Evolutionary conservation across 1,139 yeast species (phyloP).

Genomic region (Zygoascus sp.): DNA sequence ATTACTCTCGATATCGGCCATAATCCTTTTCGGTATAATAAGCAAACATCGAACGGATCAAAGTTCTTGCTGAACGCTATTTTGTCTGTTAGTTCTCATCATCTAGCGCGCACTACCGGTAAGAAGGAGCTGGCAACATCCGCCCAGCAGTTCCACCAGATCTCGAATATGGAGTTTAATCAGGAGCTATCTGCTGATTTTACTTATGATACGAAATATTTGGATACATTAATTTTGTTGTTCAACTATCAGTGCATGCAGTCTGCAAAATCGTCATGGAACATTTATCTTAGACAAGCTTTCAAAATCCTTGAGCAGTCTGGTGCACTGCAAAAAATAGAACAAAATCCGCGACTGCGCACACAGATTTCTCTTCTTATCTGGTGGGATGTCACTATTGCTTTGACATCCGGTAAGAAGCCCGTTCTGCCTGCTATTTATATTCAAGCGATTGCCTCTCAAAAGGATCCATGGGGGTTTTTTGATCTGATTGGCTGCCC

Average conservation of each 20-base stretch:
- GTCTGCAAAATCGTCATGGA: conserved; percentile 3
- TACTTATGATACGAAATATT: not conserved
- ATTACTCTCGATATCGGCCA: conserved; percentile 1
- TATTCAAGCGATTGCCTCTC: not conserved
- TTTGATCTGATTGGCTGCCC: conserved; percentile 10
- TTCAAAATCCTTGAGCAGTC: not conserved
- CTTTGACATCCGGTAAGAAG: conserved; percentile 1
- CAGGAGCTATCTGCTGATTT: conserved; percentile 4
- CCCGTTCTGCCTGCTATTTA: conserved; percentile 1
- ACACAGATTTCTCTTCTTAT: conserved; percentile 8
- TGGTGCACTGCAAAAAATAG: not conserved
- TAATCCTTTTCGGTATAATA: conserved; percentile 5
- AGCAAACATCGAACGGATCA: conserved; percentile 4
- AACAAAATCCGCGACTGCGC: not conserved
- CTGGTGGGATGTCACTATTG: conserved; percentile 10
- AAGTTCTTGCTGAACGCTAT: conserved; percentile 1
- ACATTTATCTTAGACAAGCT: conserved; percentile 1
- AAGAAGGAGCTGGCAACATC: not conserved
- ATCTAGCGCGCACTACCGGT: conserved; percentile 1
- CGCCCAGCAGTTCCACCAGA: not conserved
- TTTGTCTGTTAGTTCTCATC: conserved; percentile 3
- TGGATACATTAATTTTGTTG: conserved; percentile 5
- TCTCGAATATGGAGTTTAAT: not conserved
- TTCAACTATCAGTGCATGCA: not conserved
- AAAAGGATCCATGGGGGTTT: conserved; percentile 2